phyloP scores from a whole-genome alignment of 768 basidiomycete species.

The Saitozyma podzolica region DNA sequence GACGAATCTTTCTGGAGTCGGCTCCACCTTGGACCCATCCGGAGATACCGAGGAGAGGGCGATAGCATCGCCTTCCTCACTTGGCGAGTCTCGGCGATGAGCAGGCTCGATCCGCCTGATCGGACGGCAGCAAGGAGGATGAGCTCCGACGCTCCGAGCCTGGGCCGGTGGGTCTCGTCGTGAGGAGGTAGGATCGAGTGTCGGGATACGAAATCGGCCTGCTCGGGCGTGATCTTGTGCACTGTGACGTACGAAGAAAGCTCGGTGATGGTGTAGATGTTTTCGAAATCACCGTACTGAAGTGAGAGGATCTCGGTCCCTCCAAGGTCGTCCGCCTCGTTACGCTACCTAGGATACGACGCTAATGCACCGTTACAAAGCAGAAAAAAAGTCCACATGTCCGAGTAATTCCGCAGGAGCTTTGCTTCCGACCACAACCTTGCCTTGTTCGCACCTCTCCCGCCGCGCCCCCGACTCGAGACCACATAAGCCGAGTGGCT shows the following conservation, averaged over 20 bases:
- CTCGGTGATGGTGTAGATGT: slow-evolving; percentile 32
- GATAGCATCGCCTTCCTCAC: slow-evolving; percentile 23
- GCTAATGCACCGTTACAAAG: no score
- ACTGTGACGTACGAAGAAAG: slow-evolving; percentile 22
- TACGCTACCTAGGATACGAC: no score
- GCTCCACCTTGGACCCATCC: slow-evolving; percentile 15
- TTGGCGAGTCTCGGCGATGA: slow-evolving; percentile 31
- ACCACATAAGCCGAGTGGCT: no score
- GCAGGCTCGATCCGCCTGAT: slow-evolving; percentile 9
- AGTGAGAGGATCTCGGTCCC: no score
- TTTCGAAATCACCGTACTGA: no score
- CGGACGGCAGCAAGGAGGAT: slow-evolving; percentile 16
- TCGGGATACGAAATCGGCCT: slow-evolving; percentile 13
- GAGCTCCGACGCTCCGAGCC: slow-evolving; percentile 26
- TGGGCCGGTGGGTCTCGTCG: slow-evolving; percentile 6
- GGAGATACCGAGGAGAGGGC: slow-evolving; percentile 23
- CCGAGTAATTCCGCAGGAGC: no score
- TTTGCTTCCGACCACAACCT: no score
- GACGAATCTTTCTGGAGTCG: slow-evolving; percentile 13
- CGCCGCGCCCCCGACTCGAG: no score
- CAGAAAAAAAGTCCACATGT: no score
- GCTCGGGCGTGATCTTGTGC: slow-evolving; percentile 14
- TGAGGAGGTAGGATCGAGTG: slow-evolving; percentile 24
- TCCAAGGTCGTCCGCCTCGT: no score
- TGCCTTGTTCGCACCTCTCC: no score